A percentile compares a stretch with the other conserved stretches of the same genome.
Conservation (phyloP, 495 filamentous ascomycete genomes). For the Lasiosphaeria ovina region DNA sequence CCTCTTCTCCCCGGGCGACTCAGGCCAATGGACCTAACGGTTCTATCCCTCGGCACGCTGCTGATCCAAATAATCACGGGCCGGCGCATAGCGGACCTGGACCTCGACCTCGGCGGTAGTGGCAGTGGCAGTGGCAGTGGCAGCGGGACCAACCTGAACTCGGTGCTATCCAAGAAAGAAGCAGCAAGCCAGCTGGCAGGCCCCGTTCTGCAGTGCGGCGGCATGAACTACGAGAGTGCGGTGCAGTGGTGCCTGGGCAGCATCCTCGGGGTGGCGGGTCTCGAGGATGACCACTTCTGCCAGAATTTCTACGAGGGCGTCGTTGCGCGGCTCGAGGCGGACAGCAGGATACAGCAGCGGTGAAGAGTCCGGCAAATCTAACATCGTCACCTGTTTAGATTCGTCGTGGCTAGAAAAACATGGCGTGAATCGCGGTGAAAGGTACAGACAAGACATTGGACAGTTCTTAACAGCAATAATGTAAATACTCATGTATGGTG, state of each 20-base stretch:
- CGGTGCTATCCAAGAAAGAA: constrained; percentile 4
- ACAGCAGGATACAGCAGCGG: background rate
- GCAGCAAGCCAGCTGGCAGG: background rate
- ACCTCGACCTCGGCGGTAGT: background rate
- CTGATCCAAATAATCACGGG: constrained; percentile 14
- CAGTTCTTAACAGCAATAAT: no score
- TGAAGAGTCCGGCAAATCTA: no score
- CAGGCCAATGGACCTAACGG: constrained; percentile 2
- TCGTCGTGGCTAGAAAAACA: no score
- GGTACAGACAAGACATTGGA: no score
- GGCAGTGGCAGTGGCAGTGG: no score
- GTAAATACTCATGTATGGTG: no score
- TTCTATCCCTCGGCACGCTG: constrained; percentile 9
- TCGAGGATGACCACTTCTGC: constrained; percentile 16
- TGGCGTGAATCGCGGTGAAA: no score
- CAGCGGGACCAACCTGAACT: constrained; percentile 3
- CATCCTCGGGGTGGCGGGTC: constrained; percentile 4
- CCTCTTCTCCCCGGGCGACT: background rate
- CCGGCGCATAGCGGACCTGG: background rate
- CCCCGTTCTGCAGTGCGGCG: background rate
- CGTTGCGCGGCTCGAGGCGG: background rate
- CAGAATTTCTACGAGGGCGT: background rate
- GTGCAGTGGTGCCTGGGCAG: constrained; percentile 14
- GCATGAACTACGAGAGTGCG: constrained; percentile 1
- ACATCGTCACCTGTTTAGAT: no score